Evolutionary conservation across 306 rosid genomes (phyloP), one percentile per base, ranked within the genome.

Genomic region (Parietaria judaica): DNA sequence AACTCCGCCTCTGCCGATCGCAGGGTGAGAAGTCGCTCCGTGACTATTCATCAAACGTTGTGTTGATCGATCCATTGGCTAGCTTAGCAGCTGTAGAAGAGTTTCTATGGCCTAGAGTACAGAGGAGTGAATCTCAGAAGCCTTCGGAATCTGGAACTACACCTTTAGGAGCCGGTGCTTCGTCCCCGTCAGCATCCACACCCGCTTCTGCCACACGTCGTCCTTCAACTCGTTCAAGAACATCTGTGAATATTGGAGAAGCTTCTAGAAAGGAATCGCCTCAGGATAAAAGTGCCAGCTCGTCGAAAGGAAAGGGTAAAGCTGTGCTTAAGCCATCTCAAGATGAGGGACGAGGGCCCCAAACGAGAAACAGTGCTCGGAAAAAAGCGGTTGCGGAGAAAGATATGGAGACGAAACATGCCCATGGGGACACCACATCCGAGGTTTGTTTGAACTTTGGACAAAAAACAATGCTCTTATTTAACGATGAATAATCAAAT

Each of bases 71-170:
- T 67, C 99, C 99, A 49, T 68, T 88, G 51, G 97, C 99, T 49
- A 84, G 97, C 74, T 79, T 94, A 74, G 97, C 97, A 70, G 99
- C 99, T 47, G 87, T 89, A 39, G 99, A 94, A 66, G 99, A 94
- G 62, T 94, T 94, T 76, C 90, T 94, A 60, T 94, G 99, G 99
- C 89, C 94, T 64, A 88, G 99, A 57, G 80, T 94, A 69, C 99
- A 88, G 75, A 84, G 94, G 58, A 70, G 86, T 54, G 95, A 88
- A 72, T 80, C 97, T 74, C 95, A 86, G 77, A 86, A 84, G 78
- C 74, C 83, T 50, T 52, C 81, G 23, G 99, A 94, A 75, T 84
- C 90, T 54, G 99, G 97, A 52, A 76, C 88, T 31, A 81, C 87
- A 14, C 84, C 95, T 59, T 56, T 75, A 4, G 89, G 79, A 65